These are phyloP conservation scores for Sanghuangporus baumii DNA, from an alignment of 1,284 basidiomycete species.

Conservation along the genomic window DNA sequence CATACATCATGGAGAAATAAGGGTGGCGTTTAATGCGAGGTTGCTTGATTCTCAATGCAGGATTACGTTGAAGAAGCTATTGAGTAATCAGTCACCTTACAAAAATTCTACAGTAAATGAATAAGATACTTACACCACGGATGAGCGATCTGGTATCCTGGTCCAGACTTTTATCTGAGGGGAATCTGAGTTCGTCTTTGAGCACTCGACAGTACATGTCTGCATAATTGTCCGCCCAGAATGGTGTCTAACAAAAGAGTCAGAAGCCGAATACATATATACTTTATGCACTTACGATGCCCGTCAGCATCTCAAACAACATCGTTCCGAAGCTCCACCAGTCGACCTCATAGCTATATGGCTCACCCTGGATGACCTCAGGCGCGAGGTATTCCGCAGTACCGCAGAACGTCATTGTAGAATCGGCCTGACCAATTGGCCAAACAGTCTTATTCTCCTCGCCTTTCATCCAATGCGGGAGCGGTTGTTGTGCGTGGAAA, in stretches of 20 bases:
- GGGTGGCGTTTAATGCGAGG: constrained; percentile 91
- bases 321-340: constrained; percentile 99
- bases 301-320: constrained; percentile 91
- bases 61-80: constrained; percentile 88
- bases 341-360: constrained; percentile 93
- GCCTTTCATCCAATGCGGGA: constrained; percentile 69
- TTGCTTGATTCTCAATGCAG: constrained; percentile 85
- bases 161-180: constrained; percentile 86
- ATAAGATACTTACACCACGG: constrained; percentile 67
- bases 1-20: constrained; percentile 94
- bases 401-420: constrained; percentile 82
- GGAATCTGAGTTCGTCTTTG: constrained; percentile 85
- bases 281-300: constrained; percentile 60
- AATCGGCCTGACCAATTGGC: constrained; percentile 44
- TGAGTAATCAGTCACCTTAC: constrained; percentile 17
- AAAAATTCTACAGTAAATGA: constrained; percentile 5
- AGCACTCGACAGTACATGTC: constrained; percentile 93
- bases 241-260: constrained; percentile 66
- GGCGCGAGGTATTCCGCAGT: constrained; percentile 94
- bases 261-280: constrained; percentile 14
- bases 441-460: constrained; percentile 49
- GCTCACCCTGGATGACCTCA: constrained; percentile 86
- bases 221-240: constrained; percentile 89
- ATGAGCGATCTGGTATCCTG: constrained; percentile 93
- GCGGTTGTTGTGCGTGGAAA: constrained; percentile 47